Percentiles rank a stretch among this genome's conserved stretches.
Evolutionary conservation across 1,284 basidiomycete genomes (phyloP).

Genomic region (Crocinoboletus sp.): DNA sequence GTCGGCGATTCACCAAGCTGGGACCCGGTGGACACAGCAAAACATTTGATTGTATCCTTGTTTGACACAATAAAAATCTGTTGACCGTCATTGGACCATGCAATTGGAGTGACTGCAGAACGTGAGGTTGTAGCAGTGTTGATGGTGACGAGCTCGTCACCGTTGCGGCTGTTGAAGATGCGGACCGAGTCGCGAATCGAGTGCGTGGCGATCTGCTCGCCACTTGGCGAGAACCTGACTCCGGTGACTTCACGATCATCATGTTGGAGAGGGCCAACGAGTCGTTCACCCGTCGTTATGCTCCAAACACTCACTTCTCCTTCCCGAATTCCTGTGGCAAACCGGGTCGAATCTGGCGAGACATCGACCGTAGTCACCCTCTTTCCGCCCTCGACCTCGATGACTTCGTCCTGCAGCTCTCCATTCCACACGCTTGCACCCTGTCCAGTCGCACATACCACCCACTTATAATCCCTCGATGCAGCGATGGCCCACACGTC

Average conservation of each 20-base stretch:
- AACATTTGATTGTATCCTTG: not conserved
- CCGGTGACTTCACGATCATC: not conserved
- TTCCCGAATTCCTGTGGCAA: not conserved
- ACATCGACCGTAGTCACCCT: fast-evolving
- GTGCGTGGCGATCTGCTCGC: not conserved
- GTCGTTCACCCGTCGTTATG: not conserved
- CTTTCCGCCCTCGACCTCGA: fast-evolving
- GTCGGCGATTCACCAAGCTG: not conserved
- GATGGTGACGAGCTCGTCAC: not conserved
- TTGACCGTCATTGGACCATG: not conserved
- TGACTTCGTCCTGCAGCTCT: not conserved
- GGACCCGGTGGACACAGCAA: not conserved
- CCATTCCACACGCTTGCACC: not conserved
- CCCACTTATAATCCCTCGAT: not conserved
- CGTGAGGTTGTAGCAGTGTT: fast-evolving
- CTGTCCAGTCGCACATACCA: fast-evolving
- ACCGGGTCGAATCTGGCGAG: not conserved
- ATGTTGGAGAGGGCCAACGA: not conserved
- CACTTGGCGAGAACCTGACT: not conserved
- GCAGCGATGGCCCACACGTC: not conserved
- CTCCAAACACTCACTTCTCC: not conserved
- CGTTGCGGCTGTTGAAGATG: not conserved
- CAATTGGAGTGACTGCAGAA: not conserved
- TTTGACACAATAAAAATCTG: fast-evolving
- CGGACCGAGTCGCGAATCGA: fast-evolving